Conservation (phyloP, 441 rosid genomes). For the Jatropha multifida region DNA sequence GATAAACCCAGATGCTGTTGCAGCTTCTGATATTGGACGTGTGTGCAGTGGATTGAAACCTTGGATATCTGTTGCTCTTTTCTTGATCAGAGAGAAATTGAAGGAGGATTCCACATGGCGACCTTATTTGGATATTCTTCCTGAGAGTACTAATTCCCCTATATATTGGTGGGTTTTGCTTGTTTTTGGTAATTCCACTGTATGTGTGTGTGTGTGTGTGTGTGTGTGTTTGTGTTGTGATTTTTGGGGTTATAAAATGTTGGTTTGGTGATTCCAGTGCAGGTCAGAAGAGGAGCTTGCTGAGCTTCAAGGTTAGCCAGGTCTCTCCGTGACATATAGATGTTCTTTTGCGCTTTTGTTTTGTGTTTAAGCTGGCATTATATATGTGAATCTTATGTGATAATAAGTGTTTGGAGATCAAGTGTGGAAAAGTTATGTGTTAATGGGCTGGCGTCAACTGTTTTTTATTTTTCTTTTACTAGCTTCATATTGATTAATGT, state of each 20-base stretch:
- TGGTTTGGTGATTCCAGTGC: constrained; percentile 63
- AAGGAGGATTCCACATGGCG: constrained; percentile 61
- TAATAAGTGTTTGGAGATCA: constrained; percentile 2
- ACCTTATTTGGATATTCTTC: constrained; percentile 84
- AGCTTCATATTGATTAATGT: not conserved
- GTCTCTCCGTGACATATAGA: not conserved
- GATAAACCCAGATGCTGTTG: constrained; percentile 82
- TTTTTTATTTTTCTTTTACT: not conserved
- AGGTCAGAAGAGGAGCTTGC: constrained; percentile 98
- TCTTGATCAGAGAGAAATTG: constrained; percentile 76
- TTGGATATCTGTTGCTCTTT: constrained; percentile 85
- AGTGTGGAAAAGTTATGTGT: not conserved
- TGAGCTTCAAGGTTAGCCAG: constrained; percentile 75
- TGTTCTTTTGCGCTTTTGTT: not conserved
- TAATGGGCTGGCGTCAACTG: too few species aligned
- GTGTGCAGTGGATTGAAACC: constrained; percentile 81
- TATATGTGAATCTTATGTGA: not conserved
- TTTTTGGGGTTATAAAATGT: constrained; percentile 37
- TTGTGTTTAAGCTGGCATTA: constrained; percentile 2
- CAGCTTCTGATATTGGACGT: constrained; percentile 75
- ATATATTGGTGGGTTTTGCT: constrained; percentile 74
- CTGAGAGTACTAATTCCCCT: constrained; percentile 74
- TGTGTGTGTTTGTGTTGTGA: not conserved
- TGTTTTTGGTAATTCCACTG: not conserved
- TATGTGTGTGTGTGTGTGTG: too few species aligned